phyloP scores from a whole-genome alignment of 495 filamentous ascomycete genomes.

The Xylaria telfairii region DNA sequence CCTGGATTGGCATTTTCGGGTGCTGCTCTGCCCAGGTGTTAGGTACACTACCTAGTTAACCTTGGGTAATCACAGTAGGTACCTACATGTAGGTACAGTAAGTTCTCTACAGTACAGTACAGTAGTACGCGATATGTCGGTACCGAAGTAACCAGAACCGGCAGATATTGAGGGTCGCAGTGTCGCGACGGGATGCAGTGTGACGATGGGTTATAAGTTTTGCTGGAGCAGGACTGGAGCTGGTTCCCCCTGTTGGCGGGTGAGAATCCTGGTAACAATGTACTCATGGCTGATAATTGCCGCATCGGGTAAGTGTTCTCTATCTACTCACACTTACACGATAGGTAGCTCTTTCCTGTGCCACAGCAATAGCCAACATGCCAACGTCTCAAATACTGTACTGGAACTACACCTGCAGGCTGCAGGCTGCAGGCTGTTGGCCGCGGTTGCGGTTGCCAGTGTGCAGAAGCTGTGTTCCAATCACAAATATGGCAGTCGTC shows the following conservation, averaged over 20 bases:
- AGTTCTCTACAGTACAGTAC: background rate
- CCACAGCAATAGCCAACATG: background rate
- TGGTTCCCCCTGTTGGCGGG: background rate
- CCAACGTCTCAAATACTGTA: background rate
- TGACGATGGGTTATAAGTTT: background rate
- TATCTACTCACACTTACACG: too few relatives aligned
- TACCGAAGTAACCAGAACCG: slow-evolving; percentile 15
- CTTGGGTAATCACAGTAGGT: too few relatives aligned
- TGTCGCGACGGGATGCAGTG: slow-evolving; percentile 18
- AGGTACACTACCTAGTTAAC: too few relatives aligned
- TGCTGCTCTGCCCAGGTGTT: too few relatives aligned
- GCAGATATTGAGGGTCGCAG: background rate
- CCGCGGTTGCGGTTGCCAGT: too few relatives aligned
- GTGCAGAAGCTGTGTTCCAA: too few relatives aligned
- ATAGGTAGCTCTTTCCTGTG: background rate
- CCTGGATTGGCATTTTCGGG: slow-evolving; percentile 58
- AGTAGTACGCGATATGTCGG: slow-evolving; percentile 1
- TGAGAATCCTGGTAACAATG: background rate
- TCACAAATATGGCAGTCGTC: too few relatives aligned
- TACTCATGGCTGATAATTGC: slow-evolving; percentile 11
- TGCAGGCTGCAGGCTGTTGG: too few relatives aligned
- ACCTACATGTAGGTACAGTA: background rate
- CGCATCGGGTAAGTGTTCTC: slow-evolving; percentile 1
- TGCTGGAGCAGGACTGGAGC: too few relatives aligned
- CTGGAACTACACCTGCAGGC: too few relatives aligned